Evolutionary conservation across 768 basidiomycete genomes (phyloP).

Genomic region (Pilatotrama ljubarskyi): DNA sequence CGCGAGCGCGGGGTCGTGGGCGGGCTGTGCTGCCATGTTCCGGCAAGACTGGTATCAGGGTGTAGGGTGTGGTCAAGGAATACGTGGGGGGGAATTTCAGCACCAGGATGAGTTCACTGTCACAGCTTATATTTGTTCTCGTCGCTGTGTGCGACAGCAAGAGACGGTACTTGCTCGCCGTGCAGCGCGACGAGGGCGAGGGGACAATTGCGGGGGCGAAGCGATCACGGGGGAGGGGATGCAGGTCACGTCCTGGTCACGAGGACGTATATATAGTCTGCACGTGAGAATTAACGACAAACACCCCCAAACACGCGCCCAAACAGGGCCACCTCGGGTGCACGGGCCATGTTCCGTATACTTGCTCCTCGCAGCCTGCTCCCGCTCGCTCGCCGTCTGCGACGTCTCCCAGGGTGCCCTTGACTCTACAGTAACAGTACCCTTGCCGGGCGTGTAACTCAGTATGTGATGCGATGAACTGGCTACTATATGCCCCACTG

Average conservation of each 20-base stretch:
- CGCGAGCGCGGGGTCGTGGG: constrained; percentile 25
- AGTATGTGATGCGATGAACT: too few species aligned
- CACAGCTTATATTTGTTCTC: not conserved
- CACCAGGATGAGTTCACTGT: not conserved
- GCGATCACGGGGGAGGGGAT: constrained; percentile 45
- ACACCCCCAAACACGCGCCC: constrained; percentile 31
- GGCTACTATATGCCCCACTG: too few species aligned
- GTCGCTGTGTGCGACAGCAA: constrained; percentile 9
- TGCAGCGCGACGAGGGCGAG: constrained; percentile 18
- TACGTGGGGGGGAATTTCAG: not conserved
- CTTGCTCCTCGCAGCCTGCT: too few species aligned
- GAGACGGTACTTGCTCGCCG: constrained; percentile 19
- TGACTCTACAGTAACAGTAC: too few species aligned
- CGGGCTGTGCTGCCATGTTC: constrained; percentile 23
- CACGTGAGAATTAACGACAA: constrained; percentile 30
- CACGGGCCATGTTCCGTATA: constrained; percentile 21
- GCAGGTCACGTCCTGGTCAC: constrained; percentile 45
- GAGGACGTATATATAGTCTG: constrained; percentile 38
- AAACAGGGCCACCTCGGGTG: constrained; percentile 26
- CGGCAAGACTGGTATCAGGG: constrained; percentile 1
- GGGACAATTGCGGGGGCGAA: constrained; percentile 26
- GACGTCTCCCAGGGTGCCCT: not conserved
- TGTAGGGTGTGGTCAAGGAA: not conserved
- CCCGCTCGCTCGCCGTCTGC: not conserved
- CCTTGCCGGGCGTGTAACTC: too few species aligned